Evolutionary conservation across 2,329 filamentous ascomycete species (phyloP).

Genomic region (Diaporthe citriasiana): DNA sequence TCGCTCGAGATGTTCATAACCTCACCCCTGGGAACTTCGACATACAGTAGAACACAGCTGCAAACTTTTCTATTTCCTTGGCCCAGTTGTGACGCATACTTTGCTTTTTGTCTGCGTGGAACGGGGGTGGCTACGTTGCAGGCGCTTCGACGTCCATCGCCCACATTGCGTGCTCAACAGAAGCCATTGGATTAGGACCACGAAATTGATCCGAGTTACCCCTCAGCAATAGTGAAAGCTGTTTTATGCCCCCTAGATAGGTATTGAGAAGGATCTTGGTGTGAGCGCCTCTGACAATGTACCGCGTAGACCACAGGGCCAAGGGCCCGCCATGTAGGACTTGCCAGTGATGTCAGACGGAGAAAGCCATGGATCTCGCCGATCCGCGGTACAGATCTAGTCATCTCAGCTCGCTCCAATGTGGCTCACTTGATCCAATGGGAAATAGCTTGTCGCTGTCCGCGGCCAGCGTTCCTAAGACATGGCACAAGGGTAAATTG

Average conservation of each 20-base stretch:
- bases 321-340: background rate
- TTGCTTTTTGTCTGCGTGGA: background rate
- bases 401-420: background rate
- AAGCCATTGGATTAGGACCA: background rate
- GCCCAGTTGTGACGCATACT: background rate
- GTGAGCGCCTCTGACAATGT: background rate
- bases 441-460: background rate
- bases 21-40: no score
- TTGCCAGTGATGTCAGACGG: background rate
- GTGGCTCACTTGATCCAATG: background rate
- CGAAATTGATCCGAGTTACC: background rate
- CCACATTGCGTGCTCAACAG: background rate
- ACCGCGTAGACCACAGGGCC: background rate
- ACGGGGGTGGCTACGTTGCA: background rate
- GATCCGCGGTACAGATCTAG: background rate
- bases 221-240: background rate
- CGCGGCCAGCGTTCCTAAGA: slow-evolving; percentile 1
- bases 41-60: background rate
- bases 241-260: background rate
- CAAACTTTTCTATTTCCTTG: background rate
- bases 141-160: background rate
- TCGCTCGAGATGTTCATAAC: background rate
- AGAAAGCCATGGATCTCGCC: slow-evolving; percentile 2
- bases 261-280: background rate
- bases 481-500: background rate